Base-by-base conservation (phyloP, 164 flowering plant genomes). In the Platanus orientalis region DNA sequence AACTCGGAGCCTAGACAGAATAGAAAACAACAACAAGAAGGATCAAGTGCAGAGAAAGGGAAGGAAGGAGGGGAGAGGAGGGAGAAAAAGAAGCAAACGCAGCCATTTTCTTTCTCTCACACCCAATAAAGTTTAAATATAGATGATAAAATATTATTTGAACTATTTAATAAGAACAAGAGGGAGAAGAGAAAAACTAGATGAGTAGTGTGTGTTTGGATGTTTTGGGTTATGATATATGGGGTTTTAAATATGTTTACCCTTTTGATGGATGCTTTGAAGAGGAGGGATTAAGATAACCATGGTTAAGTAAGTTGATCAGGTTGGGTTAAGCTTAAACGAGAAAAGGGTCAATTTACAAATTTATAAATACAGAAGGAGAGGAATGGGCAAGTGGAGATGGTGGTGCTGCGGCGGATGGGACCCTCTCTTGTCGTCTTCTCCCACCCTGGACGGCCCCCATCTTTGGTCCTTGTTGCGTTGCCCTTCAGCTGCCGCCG, bases 381-480 rank as follows among this genome's bases (percentile, higher is more conserved):
- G 16, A 21, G 24, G 17, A 34, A 49, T 21, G 44, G 61, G 57
- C 51, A 50, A 58, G 69, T 51, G 63, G 57, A n/a, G n/a, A 26
- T n/a, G n/a, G n/a, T n/a, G n/a, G 45, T 28, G 61, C 44, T 50
- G 58, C 70, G 69, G 69, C 63, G 69, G 28, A 29, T 48, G 69
- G 63, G 69, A 12, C 57, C 57, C 34, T 10, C 9, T 60, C 30
- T 70, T 70, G 75, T 72, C 79, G 34, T 65, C 66, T 74, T 57
- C 63, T 54, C 19, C 27, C 58, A 54, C 56, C 36, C 28, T 54
- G 62, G 69, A 65, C 56, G 69, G 69, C 45, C 26, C 57, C n/a
- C n/a, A n/a, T n/a, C n/a, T n/a, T n/a, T 47, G 47, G 26, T 12
- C 57, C 23, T 32, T 30, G 9, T 53, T 32, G 14, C 10, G 17